A percentile compares a stretch with the other conserved stretches of the same genome.
Conservation (phyloP, 176 grass and related monocot species). For the Raddia guianensis region DNA sequence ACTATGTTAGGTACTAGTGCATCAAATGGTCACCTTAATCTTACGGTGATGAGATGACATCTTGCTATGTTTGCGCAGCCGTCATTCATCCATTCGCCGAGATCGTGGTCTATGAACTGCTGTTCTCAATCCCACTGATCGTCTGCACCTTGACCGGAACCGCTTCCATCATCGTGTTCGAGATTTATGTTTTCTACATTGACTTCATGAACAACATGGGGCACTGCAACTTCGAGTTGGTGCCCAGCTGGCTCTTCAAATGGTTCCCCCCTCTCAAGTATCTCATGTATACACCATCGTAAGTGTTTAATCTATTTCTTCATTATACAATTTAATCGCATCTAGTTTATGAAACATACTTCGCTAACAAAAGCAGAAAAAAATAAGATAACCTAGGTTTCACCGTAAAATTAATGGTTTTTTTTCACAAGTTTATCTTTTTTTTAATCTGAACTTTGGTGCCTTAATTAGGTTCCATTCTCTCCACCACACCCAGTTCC, state of each 20-base stretch:
- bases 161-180: slow-evolving; percentile 42
- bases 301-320: slow-evolving; percentile 43
- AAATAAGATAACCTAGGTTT: neutral
- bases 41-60: neutral
- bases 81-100: slow-evolving; percentile 96
- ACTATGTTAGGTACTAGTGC: neutral
- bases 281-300: slow-evolving; percentile 97
- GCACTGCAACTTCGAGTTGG: slow-evolving; percentile 88
- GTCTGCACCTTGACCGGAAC: slow-evolving; percentile 38
- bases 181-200: slow-evolving; percentile 61
- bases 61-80: slow-evolving; percentile 45
- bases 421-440: neutral
- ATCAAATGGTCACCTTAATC: neutral
- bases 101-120: slow-evolving; percentile 60
- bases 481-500: slow-evolving; percentile 91
- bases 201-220: slow-evolving; percentile 99
- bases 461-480: slow-evolving; percentile 69
- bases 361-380: neutral
- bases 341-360: neutral
- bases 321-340: neutral
- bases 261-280: slow-evolving; percentile 86
- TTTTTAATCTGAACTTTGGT: neutral
- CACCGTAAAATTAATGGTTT: neutral
- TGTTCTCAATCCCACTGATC: slow-evolving; percentile 72
- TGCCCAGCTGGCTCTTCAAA: slow-evolving; percentile 72